Conservation (phyloP, 768 basidiomycete genomes). For the Kwoniella pini region DNA sequence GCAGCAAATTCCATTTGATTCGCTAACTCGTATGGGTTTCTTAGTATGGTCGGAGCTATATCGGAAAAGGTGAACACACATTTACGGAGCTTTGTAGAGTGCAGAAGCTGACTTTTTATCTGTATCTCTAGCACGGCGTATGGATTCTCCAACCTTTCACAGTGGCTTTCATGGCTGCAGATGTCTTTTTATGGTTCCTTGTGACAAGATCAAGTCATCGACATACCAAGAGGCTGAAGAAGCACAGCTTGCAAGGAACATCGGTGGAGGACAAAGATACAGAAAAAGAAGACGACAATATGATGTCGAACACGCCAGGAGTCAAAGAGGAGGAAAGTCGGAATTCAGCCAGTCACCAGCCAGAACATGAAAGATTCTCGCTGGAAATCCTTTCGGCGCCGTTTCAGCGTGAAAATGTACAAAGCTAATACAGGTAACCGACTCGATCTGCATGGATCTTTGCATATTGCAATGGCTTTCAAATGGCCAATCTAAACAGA, state of each 20-base stretch:
- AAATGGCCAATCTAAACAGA: too few species aligned
- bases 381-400: too few species aligned
- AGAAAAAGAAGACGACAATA: not conserved
- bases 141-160: slow-evolving; percentile 46
- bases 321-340: too few species aligned
- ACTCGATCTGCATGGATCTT: too few species aligned
- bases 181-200: slow-evolving; percentile 41
- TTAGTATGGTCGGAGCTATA: slow-evolving; percentile 42
- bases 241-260: not conserved
- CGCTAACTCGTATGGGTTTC: too few species aligned
- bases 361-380: too few species aligned
- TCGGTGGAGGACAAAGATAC: not conserved
- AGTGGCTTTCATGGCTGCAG: slow-evolving; percentile 31
- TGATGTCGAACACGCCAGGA: not conserved
- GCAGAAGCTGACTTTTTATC: not conserved
- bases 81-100: not conserved
- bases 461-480: too few species aligned
- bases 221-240: not conserved
- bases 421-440: too few species aligned
- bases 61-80: slow-evolving; percentile 22
- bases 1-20: too few species aligned
- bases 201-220: slow-evolving; percentile 22
- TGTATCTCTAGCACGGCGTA: slow-evolving; percentile 30
- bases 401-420: too few species aligned
- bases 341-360: too few species aligned